These are phyloP conservation scores for Dacryopinax spathularia DNA, from an alignment of 768 basidiomycete species.

Conservation along the genomic window DNA sequence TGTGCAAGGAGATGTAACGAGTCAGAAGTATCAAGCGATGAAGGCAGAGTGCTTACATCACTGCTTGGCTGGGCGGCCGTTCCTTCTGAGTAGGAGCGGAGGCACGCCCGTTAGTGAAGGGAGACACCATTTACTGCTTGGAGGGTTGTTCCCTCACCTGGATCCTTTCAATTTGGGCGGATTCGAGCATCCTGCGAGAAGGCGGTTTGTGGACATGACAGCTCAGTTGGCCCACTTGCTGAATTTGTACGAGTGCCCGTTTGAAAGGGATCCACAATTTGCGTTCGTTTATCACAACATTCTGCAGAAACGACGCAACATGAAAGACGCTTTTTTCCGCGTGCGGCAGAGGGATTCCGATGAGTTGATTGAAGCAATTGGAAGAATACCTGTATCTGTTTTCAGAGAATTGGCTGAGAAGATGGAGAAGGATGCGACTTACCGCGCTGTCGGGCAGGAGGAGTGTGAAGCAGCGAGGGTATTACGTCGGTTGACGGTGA, in stretches of 20 bases:
- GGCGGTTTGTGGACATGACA: not conserved
- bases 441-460: not conserved
- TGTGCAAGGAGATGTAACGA: not conserved
- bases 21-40: not conserved
- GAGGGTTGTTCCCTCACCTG: not conserved
- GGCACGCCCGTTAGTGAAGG: not conserved
- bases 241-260: not conserved
- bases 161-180: not conserved
- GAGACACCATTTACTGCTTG: not conserved
- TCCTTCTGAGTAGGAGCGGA: not conserved
- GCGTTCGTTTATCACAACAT: not conserved
- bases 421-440: not conserved
- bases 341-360: not conserved
- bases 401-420: not conserved
- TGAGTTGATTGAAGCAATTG: not conserved
- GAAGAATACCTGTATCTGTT: not conserved
- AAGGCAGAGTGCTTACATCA: not conserved
- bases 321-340: not conserved
- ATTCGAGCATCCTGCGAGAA: not conserved
- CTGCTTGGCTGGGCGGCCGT: not conserved
- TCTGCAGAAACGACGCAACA: not conserved
- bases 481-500: not conserved
- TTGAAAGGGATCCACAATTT: not conserved
- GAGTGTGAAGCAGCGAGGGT: not conserved
- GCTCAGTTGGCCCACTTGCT: not conserved